These are phyloP conservation scores for Thraustochytrium sp. DNA, from an alignment of 352 stramenopile species.

Conservation along the genomic window DNA sequence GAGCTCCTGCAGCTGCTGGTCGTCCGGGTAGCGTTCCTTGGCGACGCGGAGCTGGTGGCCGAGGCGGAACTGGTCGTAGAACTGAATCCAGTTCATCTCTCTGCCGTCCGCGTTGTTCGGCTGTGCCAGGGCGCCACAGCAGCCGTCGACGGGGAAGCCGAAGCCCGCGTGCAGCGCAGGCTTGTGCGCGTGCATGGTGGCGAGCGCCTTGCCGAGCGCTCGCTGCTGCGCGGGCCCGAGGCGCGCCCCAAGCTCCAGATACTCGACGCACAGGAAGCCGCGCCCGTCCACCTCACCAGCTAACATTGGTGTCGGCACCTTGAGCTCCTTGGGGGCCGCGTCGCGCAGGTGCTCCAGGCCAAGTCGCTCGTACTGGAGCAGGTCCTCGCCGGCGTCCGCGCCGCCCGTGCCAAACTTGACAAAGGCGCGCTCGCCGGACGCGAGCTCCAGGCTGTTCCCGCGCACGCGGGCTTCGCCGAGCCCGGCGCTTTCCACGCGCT, in stretches of 20 bases:
- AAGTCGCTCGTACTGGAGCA: constrained; percentile 19
- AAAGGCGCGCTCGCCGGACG: not conserved
- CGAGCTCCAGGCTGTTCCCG: not conserved
- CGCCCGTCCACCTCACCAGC: not conserved
- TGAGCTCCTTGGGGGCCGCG: not conserved
- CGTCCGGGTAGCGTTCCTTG: not conserved
- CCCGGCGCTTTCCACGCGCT: not conserved
- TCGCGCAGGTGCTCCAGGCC: not conserved
- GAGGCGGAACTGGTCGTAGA: constrained; percentile 6
- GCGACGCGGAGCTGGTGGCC: not conserved
- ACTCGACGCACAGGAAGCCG: constrained; percentile 2
- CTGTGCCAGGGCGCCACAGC: not conserved
- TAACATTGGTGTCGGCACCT: not conserved
- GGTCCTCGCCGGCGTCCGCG: not conserved
- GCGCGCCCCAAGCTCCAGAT: not conserved
- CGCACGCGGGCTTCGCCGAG: not conserved
- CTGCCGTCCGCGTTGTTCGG: not conserved
- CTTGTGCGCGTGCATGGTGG: not conserved
- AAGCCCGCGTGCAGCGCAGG: not conserved
- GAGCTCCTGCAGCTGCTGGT: not conserved
- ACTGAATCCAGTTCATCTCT: constrained; percentile 8
- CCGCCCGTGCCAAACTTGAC: constrained; percentile 37
- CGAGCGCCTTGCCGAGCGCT: not conserved
- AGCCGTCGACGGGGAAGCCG: constrained; percentile 4
- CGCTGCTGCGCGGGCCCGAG: not conserved